phyloP scores from a whole-genome alignment of 768 basidiomycete species.

The Leccinum rimulosum region DNA sequence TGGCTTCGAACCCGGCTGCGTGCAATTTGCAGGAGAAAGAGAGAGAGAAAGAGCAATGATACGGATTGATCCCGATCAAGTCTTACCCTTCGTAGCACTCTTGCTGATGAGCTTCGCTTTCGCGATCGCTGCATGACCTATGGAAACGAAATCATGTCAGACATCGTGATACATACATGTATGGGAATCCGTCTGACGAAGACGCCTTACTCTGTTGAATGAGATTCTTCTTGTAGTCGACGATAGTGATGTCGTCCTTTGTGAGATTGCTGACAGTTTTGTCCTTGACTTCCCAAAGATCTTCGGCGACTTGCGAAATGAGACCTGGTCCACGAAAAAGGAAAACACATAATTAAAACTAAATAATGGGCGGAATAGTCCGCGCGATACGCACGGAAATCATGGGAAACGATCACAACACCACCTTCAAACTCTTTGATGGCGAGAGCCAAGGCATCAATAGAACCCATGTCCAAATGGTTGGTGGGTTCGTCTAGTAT shows the following conservation, averaged over 20 bases:
- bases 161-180: background rate
- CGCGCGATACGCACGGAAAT: constrained; percentile 76
- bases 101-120: constrained; percentile 94
- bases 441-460: constrained; percentile 91
- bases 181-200: background rate
- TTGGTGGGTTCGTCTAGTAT: constrained; percentile 87
- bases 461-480: constrained; percentile 97
- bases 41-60: background rate
- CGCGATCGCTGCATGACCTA: constrained; percentile 83
- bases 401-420: constrained; percentile 99
- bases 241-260: constrained; percentile 85
- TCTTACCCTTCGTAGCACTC: constrained; percentile 66
- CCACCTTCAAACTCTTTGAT: constrained; percentile 98
- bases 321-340: constrained; percentile 52
- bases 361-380: background rate
- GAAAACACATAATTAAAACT: constrained; percentile 8
- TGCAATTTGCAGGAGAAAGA: background rate
- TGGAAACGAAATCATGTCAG: constrained; percentile 7
- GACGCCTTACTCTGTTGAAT: constrained; percentile 67
- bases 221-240: constrained; percentile 90
- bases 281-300: constrained; percentile 98
- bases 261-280: constrained; percentile 91
- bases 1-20: background rate
- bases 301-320: constrained; percentile 96
- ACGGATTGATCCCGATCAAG: constrained; percentile 34